These are phyloP conservation scores for Artemisia annua DNA, from an alignment of 129 eudicot species.

Conservation along the genomic window DNA sequence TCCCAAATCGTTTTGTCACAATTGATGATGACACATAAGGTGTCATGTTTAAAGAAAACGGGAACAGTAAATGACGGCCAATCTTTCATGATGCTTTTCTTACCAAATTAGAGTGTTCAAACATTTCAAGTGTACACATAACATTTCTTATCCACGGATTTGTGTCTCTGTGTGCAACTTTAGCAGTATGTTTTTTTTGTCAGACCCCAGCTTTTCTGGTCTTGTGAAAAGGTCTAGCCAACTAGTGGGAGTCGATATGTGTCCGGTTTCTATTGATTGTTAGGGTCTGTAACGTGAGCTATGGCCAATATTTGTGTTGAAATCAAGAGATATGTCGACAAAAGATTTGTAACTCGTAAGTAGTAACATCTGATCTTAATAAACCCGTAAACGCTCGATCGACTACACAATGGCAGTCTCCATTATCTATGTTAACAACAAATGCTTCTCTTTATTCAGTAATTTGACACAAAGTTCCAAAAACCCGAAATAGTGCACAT, in stretches of 20 bases:
- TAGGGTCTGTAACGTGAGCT: too few species aligned
- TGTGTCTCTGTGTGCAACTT: slow-evolving; percentile 53
- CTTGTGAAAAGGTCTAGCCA: slow-evolving; percentile 55
- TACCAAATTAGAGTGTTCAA: slow-evolving; percentile 36
- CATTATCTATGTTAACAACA: too few species aligned
- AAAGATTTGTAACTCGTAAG: too few species aligned
- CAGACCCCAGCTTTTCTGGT: slow-evolving; percentile 68
- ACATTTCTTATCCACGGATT: slow-evolving; percentile 51
- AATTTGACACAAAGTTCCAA: too few species aligned
- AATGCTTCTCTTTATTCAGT: too few species aligned
- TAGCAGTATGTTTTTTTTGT: slow-evolving; percentile 55
- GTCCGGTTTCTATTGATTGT: too few species aligned
- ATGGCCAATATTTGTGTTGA: background rate
- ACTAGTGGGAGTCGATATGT: too few species aligned
- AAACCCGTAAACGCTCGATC: background rate
- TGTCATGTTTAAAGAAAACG: slow-evolving; percentile 72
- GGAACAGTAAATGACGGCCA: slow-evolving; percentile 62
- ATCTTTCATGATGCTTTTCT: slow-evolving; percentile 63
- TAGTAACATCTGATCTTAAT: background rate
- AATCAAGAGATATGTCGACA: background rate
- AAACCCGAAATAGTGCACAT: too few species aligned
- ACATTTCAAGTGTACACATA: slow-evolving; percentile 69
- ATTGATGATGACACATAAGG: slow-evolving; percentile 52
- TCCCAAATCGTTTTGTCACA: slow-evolving; percentile 28
- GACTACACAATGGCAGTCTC: too few species aligned